phyloP scores from a whole-genome alignment of 192 early-diverging fungal genomes.

The Gigaspora rosea region DNA sequence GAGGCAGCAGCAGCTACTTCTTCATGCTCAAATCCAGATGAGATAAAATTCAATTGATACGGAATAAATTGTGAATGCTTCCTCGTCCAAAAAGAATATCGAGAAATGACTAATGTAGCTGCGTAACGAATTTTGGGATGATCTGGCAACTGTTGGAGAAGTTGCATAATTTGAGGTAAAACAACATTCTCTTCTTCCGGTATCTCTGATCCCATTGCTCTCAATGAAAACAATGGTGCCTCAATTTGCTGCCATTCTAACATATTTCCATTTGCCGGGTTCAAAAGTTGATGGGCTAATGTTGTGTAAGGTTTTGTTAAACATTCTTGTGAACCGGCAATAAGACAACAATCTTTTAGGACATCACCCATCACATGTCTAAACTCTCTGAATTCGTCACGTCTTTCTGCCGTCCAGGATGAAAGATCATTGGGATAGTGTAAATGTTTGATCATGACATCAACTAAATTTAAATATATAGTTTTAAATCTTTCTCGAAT shows the following conservation, averaged over 20 bases:
- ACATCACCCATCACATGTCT: conserved; percentile 96
- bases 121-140: conserved; percentile 97
- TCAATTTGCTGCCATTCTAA: conserved; percentile 91
- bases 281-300: conserved; percentile 39
- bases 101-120: conserved; percentile 92
- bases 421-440: conserved; percentile 78
- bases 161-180: conserved; percentile 90
- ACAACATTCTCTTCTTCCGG: conserved; percentile 68
- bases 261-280: conserved; percentile 39
- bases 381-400: conserved; percentile 97
- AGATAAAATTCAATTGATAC: conserved; percentile 91
- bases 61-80: conserved; percentile 87
- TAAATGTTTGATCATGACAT: conserved; percentile 84
- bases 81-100: conserved; percentile 93
- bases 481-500: conserved; percentile 59
- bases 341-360: conserved; percentile 89
- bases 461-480: conserved; percentile 69
- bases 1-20: conserved; percentile 86
- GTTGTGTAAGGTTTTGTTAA: conserved; percentile 54
- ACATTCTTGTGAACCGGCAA: conserved; percentile 77
- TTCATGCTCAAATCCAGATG: conserved; percentile 83
- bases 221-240: conserved; percentile 90
- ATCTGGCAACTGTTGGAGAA: conserved; percentile 79
- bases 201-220: conserved; percentile 90
- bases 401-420: conserved; percentile 78